Conservation (phyloP, 2,329 filamentous ascomycete genomes). For the Aspergillus brunneoviolaceus region DNA sequence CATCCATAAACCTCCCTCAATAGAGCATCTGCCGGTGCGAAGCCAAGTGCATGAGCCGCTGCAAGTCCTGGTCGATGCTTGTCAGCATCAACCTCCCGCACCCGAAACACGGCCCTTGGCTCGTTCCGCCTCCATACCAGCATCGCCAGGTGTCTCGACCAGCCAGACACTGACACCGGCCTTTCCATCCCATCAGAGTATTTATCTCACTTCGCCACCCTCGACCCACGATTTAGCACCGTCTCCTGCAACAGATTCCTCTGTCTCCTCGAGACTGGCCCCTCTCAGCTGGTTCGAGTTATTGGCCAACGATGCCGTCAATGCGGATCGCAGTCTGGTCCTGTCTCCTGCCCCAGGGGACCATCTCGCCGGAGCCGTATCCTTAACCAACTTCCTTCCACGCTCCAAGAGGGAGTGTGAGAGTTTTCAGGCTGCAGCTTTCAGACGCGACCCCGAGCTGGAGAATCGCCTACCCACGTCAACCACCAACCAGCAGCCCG, state of each 20-base stretch:
- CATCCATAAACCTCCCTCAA: background rate
- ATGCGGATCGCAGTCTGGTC: constrained; percentile 15
- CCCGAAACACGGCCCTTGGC: constrained; percentile 8
- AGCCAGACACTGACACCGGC: background rate
- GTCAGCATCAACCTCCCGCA: constrained; percentile 19
- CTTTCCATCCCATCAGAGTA: constrained; percentile 9
- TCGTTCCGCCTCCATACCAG: constrained; percentile 5
- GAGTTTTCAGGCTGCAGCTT: constrained; percentile 24
- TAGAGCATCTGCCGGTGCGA: background rate
- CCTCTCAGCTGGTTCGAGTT: constrained; percentile 52
- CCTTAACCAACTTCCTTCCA: constrained; percentile 8
- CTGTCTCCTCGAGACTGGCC: constrained; percentile 41
- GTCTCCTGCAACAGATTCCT: constrained; percentile 35
- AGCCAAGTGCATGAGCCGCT: constrained; percentile 18
- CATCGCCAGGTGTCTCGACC: constrained; percentile 1
- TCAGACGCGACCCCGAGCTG: constrained; percentile 16
- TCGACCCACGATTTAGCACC: constrained; percentile 15
- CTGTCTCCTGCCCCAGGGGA: constrained; percentile 24
- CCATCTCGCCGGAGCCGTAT: constrained; percentile 20
- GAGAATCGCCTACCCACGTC: constrained; percentile 21
- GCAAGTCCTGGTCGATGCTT: constrained; percentile 22
- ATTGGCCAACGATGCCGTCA: constrained; percentile 23
- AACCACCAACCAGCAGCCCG: constrained; percentile 18
- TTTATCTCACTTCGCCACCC: constrained; percentile 1
- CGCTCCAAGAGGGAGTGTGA: constrained; percentile 13